phyloP scores from a whole-genome alignment of 495 filamentous ascomycete genomes.

The Aspergillus ostianus region DNA sequence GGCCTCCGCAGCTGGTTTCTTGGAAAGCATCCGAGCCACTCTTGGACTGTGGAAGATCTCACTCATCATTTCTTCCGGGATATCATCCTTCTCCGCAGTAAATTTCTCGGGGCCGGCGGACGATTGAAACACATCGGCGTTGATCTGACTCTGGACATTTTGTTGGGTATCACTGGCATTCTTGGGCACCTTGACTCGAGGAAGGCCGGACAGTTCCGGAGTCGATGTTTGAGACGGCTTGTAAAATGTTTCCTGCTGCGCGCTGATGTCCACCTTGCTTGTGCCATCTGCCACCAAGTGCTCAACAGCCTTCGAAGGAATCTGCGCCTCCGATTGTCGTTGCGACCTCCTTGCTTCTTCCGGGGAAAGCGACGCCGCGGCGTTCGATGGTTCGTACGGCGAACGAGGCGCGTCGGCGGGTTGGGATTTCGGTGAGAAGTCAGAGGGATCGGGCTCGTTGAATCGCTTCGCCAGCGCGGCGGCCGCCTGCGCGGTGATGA shows the following conservation, averaged over 20 bases:
- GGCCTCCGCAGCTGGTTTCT: slow-evolving; percentile 21
- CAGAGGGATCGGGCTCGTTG: slow-evolving; percentile 40
- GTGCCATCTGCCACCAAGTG: slow-evolving; percentile 22
- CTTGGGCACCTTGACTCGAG: slow-evolving; percentile 59
- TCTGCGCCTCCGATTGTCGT: slow-evolving; percentile 52
- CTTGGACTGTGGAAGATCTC: slow-evolving; percentile 60
- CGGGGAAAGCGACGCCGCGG: slow-evolving; percentile 22
- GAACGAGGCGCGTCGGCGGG: slow-evolving; percentile 19
- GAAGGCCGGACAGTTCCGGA: slow-evolving; percentile 52
- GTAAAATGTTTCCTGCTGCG: slow-evolving; percentile 60
- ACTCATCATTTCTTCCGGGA: slow-evolving; percentile 57
- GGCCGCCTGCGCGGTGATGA: slow-evolving; percentile 62
- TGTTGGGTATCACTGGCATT: slow-evolving; percentile 45
- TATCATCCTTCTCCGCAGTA: slow-evolving; percentile 27
- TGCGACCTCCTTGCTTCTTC: slow-evolving; percentile 46
- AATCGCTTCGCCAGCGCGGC: slow-evolving; percentile 56
- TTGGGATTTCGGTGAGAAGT: slow-evolving; percentile 17
- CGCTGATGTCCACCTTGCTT: slow-evolving; percentile 35
- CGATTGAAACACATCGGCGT: slow-evolving; percentile 58
- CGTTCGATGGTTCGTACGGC: slow-evolving; percentile 11
- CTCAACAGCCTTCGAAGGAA: slow-evolving; percentile 46
- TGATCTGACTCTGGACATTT: slow-evolving; percentile 42
- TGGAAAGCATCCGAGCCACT: slow-evolving; percentile 54
- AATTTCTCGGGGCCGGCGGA: slow-evolving; percentile 21
- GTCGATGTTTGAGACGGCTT: slow-evolving; percentile 43